Percentiles rank a stretch among this genome's conserved stretches.
These are phyloP conservation scores for Clavispora asparagi DNA, from an alignment of 805 yeast species.

Conservation along the genomic window DNA sequence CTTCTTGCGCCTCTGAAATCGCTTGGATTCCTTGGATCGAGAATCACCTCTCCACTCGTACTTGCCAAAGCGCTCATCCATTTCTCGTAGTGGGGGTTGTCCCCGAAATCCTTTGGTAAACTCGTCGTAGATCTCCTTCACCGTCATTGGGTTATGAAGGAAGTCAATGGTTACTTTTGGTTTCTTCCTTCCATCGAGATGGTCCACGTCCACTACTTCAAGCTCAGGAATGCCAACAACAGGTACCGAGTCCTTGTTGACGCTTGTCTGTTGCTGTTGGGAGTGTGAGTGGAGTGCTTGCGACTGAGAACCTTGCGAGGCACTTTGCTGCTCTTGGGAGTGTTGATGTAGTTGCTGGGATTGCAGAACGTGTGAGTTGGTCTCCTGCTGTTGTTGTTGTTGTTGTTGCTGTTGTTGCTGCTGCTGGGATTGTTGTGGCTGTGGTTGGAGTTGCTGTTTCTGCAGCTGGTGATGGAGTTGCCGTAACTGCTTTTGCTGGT, in stretches of 20 bases:
- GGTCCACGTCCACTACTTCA: conserved; percentile 12
- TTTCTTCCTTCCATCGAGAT: conserved; percentile 21
- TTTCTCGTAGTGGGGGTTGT: conserved; percentile 37
- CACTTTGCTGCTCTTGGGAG: not conserved
- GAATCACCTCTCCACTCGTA: conserved; percentile 44
- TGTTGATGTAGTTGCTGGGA: not conserved
- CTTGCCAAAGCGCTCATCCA: conserved; percentile 40
- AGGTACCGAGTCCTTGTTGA: conserved; percentile 4
- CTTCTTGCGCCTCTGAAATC: conserved; percentile 40
- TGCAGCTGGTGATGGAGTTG: conserved; percentile 2
- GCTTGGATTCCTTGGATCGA: conserved; percentile 38
- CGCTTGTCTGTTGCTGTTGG: conserved; percentile 1
- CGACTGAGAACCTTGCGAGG: not conserved
- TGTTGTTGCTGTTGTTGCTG: not conserved
- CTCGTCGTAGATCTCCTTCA: conserved; percentile 41
- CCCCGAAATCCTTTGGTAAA: conserved; percentile 41
- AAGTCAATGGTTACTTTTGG: conserved; percentile 37
- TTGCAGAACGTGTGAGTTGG: not conserved
- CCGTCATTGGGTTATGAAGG: conserved; percentile 41
- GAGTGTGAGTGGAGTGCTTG: not conserved
- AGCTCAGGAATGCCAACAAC: conserved; percentile 13
- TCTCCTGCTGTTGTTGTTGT: not conserved
- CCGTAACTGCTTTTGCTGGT: not conserved
- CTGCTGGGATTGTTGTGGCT: not conserved
- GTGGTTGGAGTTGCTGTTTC: conserved; percentile 1